Evolutionary conservation across 176 grass and related monocot genomes (phyloP).

Genomic region (Otatea glauca): DNA sequence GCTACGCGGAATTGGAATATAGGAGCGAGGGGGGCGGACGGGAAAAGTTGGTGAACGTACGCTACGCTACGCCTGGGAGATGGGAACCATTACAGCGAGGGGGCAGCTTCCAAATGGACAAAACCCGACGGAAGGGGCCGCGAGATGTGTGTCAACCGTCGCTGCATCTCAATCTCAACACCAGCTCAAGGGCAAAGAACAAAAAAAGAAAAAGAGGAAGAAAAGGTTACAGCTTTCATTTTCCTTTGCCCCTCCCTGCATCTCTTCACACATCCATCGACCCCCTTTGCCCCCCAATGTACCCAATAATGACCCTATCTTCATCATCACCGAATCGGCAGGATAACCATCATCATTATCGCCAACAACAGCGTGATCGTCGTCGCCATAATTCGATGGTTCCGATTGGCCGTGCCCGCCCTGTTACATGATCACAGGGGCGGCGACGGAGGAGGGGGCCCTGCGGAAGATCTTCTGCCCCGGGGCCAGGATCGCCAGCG

Average conservation of each 20-base stretch:
- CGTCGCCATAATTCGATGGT: neutral
- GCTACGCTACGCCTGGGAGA: neutral
- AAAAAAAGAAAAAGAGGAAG: neutral
- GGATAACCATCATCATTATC: slow-evolving; percentile 40
- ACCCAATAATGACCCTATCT: slow-evolving; percentile 37
- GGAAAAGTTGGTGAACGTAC: neutral
- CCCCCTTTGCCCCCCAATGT: neutral
- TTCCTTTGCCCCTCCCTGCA: slow-evolving; percentile 24
- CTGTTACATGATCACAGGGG: neutral
- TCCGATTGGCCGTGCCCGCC: neutral
- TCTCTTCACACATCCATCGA: slow-evolving; percentile 12
- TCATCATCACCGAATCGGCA: slow-evolving; percentile 19
- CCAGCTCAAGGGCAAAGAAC: neutral
- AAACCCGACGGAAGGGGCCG: neutral
- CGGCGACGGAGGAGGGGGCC: neutral
- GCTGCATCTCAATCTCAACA: slow-evolving; percentile 26
- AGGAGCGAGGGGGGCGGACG: neutral
- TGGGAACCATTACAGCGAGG: neutral
- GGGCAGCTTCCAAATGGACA: slow-evolving; percentile 4
- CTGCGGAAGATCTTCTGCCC: slow-evolving; percentile 86
- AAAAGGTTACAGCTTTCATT: slow-evolving; percentile 41
- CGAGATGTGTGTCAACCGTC: neutral
- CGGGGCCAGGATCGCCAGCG: slow-evolving; percentile 69
- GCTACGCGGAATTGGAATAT: neutral
- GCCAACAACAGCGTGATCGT: slow-evolving; percentile 3